A percentile compares a stretch with the other conserved stretches of the same genome.
Conservation (phyloP, 129 eudicot genomes). For the Saposhnikovia divaricata region DNA sequence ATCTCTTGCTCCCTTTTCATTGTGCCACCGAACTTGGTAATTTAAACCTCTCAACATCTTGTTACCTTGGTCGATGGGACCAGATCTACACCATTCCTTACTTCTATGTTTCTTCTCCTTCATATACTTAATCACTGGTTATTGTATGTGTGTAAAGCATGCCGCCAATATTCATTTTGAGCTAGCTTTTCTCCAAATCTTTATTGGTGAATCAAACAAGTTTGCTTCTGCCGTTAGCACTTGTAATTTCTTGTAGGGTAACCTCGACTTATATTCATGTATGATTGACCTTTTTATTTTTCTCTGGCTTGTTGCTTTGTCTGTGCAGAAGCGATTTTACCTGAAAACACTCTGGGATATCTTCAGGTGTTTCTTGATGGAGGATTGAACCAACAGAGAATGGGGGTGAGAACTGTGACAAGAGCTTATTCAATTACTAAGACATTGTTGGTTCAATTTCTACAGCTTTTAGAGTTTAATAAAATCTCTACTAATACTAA, state of each 20-base stretch:
- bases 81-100: neutral
- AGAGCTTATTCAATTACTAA: neutral
- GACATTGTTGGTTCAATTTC: neutral
- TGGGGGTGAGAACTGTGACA: conserved; percentile 61
- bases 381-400: conserved; percentile 94
- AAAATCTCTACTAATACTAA: neutral
- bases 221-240: neutral
- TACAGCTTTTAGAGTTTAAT: neutral
- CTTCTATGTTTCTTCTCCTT: neutral
- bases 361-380: conserved; percentile 97
- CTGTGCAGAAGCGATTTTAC: conserved; percentile 31
- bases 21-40: neutral
- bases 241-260: neutral
- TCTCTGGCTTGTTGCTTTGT: neutral
- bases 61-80: neutral
- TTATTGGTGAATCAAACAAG: neutral
- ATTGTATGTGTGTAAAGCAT: neutral
- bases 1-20: neutral
- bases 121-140: neutral
- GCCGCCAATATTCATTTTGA: neutral
- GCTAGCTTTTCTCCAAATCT: neutral
- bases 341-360: conserved; percentile 71
- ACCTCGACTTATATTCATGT: neutral
- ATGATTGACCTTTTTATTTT: conserved; percentile 5
- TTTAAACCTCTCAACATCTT: neutral